Evolutionary conservation across 129 eudicot genomes (phyloP), one percentile per base, ranked within the genome.

Genomic region (Arctium lappa): DNA sequence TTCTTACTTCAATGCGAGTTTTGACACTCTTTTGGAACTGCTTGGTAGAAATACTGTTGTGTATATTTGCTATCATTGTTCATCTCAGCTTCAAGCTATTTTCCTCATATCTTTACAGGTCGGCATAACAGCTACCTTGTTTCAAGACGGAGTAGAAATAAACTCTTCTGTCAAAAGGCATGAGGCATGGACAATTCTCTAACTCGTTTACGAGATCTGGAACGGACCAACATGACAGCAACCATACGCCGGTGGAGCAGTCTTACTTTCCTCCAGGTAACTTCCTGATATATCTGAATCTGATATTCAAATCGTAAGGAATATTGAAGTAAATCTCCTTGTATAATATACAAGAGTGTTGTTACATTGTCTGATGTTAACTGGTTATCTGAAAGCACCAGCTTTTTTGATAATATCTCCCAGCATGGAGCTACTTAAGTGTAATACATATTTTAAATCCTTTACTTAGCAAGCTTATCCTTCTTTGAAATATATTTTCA

Each of bases 101-200:
- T 72, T 16, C 7, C 78, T 79, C 37, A n/a, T 46, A 70, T 72
- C 65, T 77, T 3, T 89, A 82, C 89, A 83, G 92, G 88, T 56
- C 83, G 66, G 48, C 38, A 12, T 11, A 42, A 80, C 68, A 16
- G 80, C 53, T 37, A 39, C 60, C 39, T 81, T 60, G 44, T 80
- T 60, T 29, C 22, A 29, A 29, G 60, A 38, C 72, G 50, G 15
- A 16, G 63, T 70, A 65, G 9, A 77, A 73, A 37, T 60, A 84
- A 39, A 62, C 68, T 44, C 37, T 40, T 53, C 46, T 84, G 73
- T 73, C 32, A 46, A 48, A 68, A 69, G 65, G n/a, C 66, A 89
- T 89, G 92, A 88, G 90, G 80, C 90, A 79, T 81, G 48, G 90
- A 48, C 80, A 84, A 86, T 81, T 79, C 50, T 75, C 92, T 48